Evolutionary conservation across 2,329 filamentous ascomycete species (phyloP), one percentile per base, ranked within the genome.

Genomic region (Monilinia polystroma): DNA sequence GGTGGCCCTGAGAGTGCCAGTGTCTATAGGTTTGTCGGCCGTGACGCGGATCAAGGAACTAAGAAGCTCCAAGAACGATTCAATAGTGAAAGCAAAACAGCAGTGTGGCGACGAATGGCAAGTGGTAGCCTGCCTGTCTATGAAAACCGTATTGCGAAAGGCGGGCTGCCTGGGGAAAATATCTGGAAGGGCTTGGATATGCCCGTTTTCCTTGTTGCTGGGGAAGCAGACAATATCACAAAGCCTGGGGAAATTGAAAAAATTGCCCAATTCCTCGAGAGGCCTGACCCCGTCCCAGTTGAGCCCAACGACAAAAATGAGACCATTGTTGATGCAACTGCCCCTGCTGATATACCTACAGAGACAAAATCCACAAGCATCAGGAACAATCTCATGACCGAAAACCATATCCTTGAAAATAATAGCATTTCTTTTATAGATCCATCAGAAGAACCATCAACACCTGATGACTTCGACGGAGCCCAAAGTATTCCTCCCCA

Each of bases 41-140:
- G 81, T 1, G 82, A 83, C 47, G 87, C 89, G 1, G 89, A 92
- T 53, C 77, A 82, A 4, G 85, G 91, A 72, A 84, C 89, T 1
- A 87, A 86, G 73, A 81, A 83, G 66, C 81, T 92, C 47, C 91
- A 94, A 76, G 77, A 89, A 66, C 84, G 84, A 3, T 94, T 89
- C 79, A 98, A 98, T 76, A 83, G 85, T 68, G 92, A 97, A 76
- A 97, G 92, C 70, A 87, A 84, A 70, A 95, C 93, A 8, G 57
- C 65, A 52, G 65, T 67, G 0, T 97, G 91, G 84, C 86, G 90
- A 71, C 87, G 92, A 51, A 93, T 96, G 87, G 88, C 89, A 0
- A 87, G 83, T 77, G 92, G 93, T 0, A 82, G 83, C 62, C 81
- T 95, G 32, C 89, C 91, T 0, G 78, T 77, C 0, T 89, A 88